Base-by-base conservation (phyloP, 2,329 filamentous ascomycete genomes). In the Diaporthe sp. region DNA sequence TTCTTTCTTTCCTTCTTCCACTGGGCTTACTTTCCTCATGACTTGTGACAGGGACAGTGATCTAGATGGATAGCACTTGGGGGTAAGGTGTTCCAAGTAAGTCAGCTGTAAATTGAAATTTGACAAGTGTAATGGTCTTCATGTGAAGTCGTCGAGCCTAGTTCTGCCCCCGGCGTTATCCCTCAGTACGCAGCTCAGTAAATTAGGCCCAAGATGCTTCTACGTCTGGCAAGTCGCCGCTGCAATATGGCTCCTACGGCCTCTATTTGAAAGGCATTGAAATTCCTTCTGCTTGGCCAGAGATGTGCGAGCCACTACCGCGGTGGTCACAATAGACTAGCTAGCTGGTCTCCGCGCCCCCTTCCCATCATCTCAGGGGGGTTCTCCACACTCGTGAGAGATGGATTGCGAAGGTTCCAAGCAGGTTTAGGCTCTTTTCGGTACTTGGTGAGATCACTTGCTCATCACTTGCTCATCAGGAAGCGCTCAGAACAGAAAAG, bases 1-100 rank as follows among this genome's bases (percentile, higher is more conserved):
- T 44, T 51, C 44, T 15, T 44, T 51, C 44, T 15, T 65, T 44
- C 10, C 8, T 51, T 39, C 39, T 31, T 58, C 15, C 9, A 13
- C 34, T 28, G 15, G 25, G 31, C 3, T 70, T 68, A 22, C 13
- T 55, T 42, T 22, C 34, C 34, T 55, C 47, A 44, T 65, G n/a
- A 42, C 34, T 28, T 57, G 47, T 61, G 47, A 55, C 4, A 34
- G 31, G 25, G 47, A 34, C 17, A n/a, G 8, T 65, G 25, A 25
- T 34, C 37, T 57, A 22, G 7, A n/a, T 57, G 58, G 71, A 15
- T 47, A 71, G 53, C 25, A 57, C n/a, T 34, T 34, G 25, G 2
- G n/a, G 61, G 61, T 31, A 70, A 42, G 31, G 20, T n/a, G 20
- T 39, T 39, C 47, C 65, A 68, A 53, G 47, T 63, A 63, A n/a